Evolutionary conservation across 441 rosid genomes (phyloP).

Genomic region (Corymbia calophylla): DNA sequence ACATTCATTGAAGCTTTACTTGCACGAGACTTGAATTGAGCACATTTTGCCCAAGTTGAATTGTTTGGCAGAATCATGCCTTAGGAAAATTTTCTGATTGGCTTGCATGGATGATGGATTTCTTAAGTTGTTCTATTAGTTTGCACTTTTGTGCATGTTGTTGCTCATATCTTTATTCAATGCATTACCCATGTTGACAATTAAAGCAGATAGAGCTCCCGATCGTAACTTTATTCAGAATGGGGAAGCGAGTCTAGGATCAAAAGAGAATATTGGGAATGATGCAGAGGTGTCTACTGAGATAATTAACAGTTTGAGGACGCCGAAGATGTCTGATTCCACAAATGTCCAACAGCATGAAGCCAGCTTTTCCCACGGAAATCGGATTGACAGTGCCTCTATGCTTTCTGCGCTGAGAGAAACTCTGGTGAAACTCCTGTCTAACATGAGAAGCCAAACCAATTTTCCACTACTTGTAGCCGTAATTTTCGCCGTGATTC

Average conservation of each 20-base stretch:
- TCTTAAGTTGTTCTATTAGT: background rate
- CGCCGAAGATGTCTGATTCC: conserved; percentile 16
- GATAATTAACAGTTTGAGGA: conserved; percentile 10
- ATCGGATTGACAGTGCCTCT: conserved; percentile 10
- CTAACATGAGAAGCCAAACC: conserved; percentile 45
- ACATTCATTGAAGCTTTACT: background rate
- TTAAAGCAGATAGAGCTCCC: conserved; percentile 17
- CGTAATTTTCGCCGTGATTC: conserved; percentile 64
- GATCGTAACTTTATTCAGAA: conserved; percentile 17
- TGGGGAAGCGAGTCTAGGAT: conserved; percentile 11
- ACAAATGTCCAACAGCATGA: conserved; percentile 11
- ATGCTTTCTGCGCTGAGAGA: conserved; percentile 24
- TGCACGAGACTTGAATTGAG: background rate
- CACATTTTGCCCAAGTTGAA: background rate
- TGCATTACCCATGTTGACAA: background rate
- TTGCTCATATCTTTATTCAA: background rate
- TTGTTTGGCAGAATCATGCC: background rate
- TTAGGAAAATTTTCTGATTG: background rate
- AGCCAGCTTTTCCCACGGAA: conserved; percentile 19
- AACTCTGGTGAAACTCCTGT: conserved; percentile 24
- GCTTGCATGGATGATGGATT: background rate
- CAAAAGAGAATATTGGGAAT: conserved; percentile 11
- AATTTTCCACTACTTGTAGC: conserved; percentile 46
- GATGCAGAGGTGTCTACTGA: conserved; percentile 24
- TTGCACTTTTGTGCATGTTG: background rate